Percentiles rank a stretch among this genome's conserved stretches.
phyloP scores from a whole-genome alignment of 83 land plant genomes.

The Thuja plicata region DNA sequence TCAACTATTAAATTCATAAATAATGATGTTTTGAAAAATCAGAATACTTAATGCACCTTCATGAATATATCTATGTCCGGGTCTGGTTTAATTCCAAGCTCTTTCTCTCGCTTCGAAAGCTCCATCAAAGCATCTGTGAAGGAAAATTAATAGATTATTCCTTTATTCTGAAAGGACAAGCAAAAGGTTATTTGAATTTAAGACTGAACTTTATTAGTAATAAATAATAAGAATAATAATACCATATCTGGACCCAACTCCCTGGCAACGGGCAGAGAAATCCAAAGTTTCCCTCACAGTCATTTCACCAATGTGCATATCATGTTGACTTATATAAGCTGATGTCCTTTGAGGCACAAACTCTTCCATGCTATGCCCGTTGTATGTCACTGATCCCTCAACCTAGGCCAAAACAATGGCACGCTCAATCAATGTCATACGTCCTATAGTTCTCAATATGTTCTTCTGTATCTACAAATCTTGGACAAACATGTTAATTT shows the following conservation, averaged over 20 bases:
- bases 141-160: neutral
- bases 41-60: conserved; percentile 29
- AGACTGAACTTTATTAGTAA: neutral
- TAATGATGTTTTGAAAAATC: neutral
- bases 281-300: conserved; percentile 3
- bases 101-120: conserved; percentile 51
- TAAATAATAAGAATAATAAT: neutral
- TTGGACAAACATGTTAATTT: neutral
- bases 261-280: conserved; percentile 7
- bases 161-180: neutral
- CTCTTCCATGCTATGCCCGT: conserved; percentile 8
- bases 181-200: neutral
- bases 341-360: conserved; percentile 6
- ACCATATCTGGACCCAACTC: neutral
- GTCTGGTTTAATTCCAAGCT: conserved; percentile 49
- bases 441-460: neutral
- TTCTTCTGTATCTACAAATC: neutral
- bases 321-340: conserved; percentile 1
- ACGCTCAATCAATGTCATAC: neutral
- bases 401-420: neutral
- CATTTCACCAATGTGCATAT: conserved; percentile 1
- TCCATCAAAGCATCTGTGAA: conserved; percentile 33
- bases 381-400: neutral
- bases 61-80: conserved; percentile 65
- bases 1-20: neutral